These are phyloP conservation scores for Pseudocercospora musae DNA, from an alignment of 2,329 filamentous ascomycete genomes.

Conservation along the genomic window DNA sequence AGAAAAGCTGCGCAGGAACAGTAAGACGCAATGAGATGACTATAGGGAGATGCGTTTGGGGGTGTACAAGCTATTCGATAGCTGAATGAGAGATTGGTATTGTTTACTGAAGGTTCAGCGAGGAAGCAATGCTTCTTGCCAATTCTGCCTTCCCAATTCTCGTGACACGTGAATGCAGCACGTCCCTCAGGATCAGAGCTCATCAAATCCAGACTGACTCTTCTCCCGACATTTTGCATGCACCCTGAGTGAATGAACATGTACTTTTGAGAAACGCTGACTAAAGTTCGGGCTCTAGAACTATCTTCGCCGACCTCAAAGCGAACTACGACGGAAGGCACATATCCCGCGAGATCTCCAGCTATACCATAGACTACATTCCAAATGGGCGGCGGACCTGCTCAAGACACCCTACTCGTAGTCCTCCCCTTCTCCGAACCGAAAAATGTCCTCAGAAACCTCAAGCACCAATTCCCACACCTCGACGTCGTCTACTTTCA, in stretches of 20 bases:
- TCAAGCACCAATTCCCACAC: constrained; percentile 29
- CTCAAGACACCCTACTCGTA: constrained; percentile 34
- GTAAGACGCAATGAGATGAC: not conserved
- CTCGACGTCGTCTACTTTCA: constrained; percentile 10
- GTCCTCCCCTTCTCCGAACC: constrained; percentile 38
- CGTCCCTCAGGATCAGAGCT: not conserved
- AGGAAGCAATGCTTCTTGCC: not conserved
- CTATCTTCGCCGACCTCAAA: not conserved
- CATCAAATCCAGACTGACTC: not conserved
- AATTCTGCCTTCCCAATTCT: not conserved
- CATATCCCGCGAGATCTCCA: not conserved
- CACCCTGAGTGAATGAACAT: not conserved
- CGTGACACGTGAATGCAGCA: not conserved
- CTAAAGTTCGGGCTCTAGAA: not conserved
- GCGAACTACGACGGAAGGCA: not conserved
- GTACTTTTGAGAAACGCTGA: not conserved
- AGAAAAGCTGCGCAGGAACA: not conserved
- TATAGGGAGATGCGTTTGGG: not conserved
- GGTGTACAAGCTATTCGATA: not conserved
- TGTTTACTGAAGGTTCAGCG: not conserved
- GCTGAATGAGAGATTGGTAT: not conserved
- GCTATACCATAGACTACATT: not conserved
- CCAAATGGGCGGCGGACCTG: constrained; percentile 38
- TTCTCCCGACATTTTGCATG: not conserved
- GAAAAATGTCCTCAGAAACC: constrained; percentile 41